Evolutionary conservation across 108 stramenopile species (phyloP).

Genomic region (Halocafeteria seosinensis): DNA sequence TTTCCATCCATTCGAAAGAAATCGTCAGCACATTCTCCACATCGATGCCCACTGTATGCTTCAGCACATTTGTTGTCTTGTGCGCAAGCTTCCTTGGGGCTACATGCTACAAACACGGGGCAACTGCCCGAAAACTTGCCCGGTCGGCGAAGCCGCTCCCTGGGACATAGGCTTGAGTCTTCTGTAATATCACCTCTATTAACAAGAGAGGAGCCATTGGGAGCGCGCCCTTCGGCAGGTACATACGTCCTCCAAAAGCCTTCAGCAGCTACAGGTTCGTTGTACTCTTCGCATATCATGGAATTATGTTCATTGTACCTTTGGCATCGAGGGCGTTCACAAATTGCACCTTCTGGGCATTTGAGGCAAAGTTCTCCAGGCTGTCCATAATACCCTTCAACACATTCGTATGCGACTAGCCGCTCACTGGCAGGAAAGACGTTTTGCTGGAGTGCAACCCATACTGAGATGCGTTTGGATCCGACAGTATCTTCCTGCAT

Average conservation of each 20-base stretch:
- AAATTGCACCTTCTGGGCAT: neutral
- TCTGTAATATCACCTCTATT: no score
- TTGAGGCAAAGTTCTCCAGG: neutral
- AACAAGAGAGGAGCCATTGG: no score
- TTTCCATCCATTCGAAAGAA: conserved; percentile 15
- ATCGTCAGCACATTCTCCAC: conserved; percentile 9
- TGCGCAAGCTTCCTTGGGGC: conserved; percentile 11
- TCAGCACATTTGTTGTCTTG: conserved; percentile 18
- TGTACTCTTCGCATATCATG: neutral
- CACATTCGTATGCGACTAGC: neutral
- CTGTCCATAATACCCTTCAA: neutral
- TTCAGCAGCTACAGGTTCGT: neutral
- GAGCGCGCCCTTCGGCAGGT: neutral
- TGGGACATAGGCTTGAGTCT: no score
- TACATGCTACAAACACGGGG: conserved; percentile 6
- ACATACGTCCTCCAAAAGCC: neutral
- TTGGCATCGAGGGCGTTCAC: conserved; percentile 1
- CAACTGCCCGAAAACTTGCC: neutral
- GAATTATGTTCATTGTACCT: no score
- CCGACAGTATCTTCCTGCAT: neutral
- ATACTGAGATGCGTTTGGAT: neutral
- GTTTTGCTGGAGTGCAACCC: neutral
- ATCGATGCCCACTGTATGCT: conserved; percentile 13
- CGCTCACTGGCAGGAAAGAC: neutral
- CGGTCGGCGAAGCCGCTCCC: neutral